Percentiles rank a stretch among this genome's conserved stretches.
These are phyloP conservation scores for Chaetomiaceae sp. DNA, from an alignment of 2,329 filamentous ascomycete species.

Conservation along the genomic window DNA sequence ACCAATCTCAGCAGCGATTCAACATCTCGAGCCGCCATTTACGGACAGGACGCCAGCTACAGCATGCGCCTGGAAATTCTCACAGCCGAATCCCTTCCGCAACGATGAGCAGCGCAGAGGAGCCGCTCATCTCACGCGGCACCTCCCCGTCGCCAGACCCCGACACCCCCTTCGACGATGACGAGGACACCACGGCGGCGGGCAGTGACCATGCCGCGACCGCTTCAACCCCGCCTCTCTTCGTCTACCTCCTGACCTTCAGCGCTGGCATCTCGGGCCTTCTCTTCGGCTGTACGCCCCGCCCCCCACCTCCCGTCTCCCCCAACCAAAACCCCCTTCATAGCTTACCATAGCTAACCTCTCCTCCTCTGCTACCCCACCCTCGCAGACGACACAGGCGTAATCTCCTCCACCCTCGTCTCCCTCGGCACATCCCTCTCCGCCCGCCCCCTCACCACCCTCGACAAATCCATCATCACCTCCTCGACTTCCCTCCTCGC, in stretches of 20 bases:
- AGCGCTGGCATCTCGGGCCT: conserved; percentile 62
- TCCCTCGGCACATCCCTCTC: conserved; percentile 57
- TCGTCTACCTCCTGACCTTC: conserved; percentile 56
- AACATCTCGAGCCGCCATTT: neutral
- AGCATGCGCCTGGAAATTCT: neutral
- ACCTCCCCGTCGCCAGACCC: neutral
- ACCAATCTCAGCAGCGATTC: no score
- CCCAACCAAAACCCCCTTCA: neutral
- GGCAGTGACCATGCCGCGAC: neutral
- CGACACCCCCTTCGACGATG: neutral
- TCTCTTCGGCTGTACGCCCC: conserved; percentile 57
- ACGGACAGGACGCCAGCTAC: neutral
- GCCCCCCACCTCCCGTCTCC: conserved; percentile 6
- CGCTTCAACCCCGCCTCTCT: conserved; percentile 36
- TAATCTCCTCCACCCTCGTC: conserved; percentile 62
- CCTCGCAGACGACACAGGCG: conserved; percentile 55
- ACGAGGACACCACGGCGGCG: neutral
- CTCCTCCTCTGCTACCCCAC: neutral
- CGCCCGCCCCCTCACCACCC: conserved; percentile 47
- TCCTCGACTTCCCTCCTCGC: conserved; percentile 63
- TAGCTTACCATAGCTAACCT: neutral
- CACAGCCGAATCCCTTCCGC: neutral
- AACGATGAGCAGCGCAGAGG: conserved; percentile 20
- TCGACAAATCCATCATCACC: conserved; percentile 66
- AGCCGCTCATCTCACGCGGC: conserved; percentile 21